Conservation (phyloP, 371 early-diverging fungal species). For the Thermomucor indicae-seudaticae region DNA sequence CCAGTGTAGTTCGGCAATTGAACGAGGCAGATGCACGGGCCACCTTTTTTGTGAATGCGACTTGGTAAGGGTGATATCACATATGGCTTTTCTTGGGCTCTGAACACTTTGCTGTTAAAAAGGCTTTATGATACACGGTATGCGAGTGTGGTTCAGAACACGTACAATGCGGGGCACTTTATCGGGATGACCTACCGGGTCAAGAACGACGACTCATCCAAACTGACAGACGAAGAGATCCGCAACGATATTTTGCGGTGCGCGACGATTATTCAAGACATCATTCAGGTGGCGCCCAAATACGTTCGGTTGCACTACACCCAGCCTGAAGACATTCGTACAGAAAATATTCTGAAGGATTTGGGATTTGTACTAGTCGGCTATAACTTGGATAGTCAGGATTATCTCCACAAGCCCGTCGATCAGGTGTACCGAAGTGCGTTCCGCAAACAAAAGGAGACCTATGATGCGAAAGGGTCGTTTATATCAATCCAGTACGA, state of each 20-base stretch:
- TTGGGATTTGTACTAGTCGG: slow-evolving; percentile 45
- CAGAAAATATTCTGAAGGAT: slow-evolving; percentile 32
- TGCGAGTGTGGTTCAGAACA: slow-evolving; percentile 45
- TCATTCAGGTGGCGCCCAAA: slow-evolving; percentile 42
- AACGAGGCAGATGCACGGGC: slow-evolving; percentile 47
- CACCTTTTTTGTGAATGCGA: slow-evolving; percentile 48
- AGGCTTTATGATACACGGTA: slow-evolving; percentile 44
- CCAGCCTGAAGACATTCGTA: slow-evolving; percentile 29
- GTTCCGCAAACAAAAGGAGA: slow-evolving; percentile 40
- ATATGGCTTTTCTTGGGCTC: neutral
- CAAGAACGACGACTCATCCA: slow-evolving; percentile 41
- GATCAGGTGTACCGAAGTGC: slow-evolving; percentile 31
- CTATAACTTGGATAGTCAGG: slow-evolving; percentile 47
- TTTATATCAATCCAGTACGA: slow-evolving; percentile 49
- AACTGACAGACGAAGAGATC: slow-evolving; percentile 35
- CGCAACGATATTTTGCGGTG: slow-evolving; percentile 40
- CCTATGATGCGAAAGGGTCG: slow-evolving; percentile 48
- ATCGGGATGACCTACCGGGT: slow-evolving; percentile 55
- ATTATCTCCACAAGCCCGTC: slow-evolving; percentile 35
- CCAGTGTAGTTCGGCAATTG: slow-evolving; percentile 40
- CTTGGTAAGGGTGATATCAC: slow-evolving; percentile 22
- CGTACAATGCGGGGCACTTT: slow-evolving; percentile 47
- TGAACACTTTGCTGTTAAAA: neutral
- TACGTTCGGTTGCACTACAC: slow-evolving; percentile 46
- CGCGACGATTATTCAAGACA: slow-evolving; percentile 28